Base-by-base conservation (phyloP, 148 eudicot species). In the Rhododendron vialii region DNA sequence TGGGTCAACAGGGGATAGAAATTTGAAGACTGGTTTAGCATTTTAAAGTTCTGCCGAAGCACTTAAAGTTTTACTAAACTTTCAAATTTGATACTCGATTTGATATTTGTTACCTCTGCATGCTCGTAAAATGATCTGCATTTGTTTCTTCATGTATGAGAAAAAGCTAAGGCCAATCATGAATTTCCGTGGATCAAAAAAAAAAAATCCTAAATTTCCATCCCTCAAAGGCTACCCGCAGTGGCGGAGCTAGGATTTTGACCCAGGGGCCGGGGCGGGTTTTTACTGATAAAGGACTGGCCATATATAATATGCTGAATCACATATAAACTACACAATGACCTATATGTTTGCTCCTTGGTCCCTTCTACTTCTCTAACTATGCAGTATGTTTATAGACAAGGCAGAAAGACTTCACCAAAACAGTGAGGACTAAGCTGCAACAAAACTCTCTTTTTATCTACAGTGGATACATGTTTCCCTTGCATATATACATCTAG, bases 401-500 rank as follows among this genome's bases (percentile, higher is more conserved):
- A 47, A 50, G 33, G 28, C 18, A 69, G 26, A 26, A 43, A 74
- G 11, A 61, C 33, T 24, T 2, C 3, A 55, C 33, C 82, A 36
- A 82, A 78, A 71, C 75, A 79, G 48, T 77, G 84, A 41, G 41
- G n/a, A 88, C 38, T 28, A 85, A 82, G 83, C 86, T 82, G 61
- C 79, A 33, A 83, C 61, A 86, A 41, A 51, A 20, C 88, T 85
- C 80, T 45, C 55, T 11, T 83, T 45, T 78, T 83, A 48, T 78
- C 79, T 83, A 47, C 77, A 26, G 22, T 50, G 88, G 65, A 84
- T 85, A 81, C 83, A 75, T 45, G 41, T 83, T 48, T 80, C 57
- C 45, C 84, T 51, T 50, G 83, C 28, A 87, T 93, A 91, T 91
- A 78, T 90, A 92, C 93, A 90, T 57, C 78, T 81, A 87, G 88